phyloP scores from a whole-genome alignment of 768 basidiomycete species.

The Lactarius hengduanensis region DNA sequence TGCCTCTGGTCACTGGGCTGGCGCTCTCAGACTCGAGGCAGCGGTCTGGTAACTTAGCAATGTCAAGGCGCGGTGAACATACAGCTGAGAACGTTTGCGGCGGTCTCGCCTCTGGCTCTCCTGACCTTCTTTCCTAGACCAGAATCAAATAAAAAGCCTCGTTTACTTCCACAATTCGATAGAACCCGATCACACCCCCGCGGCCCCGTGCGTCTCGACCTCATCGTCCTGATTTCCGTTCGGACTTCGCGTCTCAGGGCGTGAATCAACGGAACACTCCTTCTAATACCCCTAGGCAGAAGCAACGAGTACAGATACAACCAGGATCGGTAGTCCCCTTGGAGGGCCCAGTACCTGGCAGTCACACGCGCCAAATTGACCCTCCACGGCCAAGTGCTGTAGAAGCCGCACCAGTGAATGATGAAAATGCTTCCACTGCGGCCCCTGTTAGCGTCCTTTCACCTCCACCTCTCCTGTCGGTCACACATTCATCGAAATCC shows the following conservation, averaged over 20 bases:
- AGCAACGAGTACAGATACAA: neutral
- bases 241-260: slow-evolving; percentile 4
- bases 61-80: neutral
- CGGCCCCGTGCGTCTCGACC: neutral
- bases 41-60: neutral
- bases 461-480: neutral
- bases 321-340: neutral
- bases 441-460: neutral
- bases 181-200: neutral
- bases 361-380: neutral
- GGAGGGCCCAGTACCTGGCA: neutral
- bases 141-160: neutral
- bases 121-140: neutral
- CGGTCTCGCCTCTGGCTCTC: neutral
- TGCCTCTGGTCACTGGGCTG: neutral
- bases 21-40: no score
- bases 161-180: slow-evolving; percentile 3
- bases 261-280: neutral
- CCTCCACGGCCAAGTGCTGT: neutral
- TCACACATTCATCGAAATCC: neutral
- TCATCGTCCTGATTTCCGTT: slow-evolving; percentile 9
- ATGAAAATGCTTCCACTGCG: neutral
- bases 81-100: neutral
- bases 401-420: neutral
- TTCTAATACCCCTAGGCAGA: neutral